Base-by-base conservation (phyloP, 1,139 yeast species). In the Barnettozyma hawaiiensis region DNA sequence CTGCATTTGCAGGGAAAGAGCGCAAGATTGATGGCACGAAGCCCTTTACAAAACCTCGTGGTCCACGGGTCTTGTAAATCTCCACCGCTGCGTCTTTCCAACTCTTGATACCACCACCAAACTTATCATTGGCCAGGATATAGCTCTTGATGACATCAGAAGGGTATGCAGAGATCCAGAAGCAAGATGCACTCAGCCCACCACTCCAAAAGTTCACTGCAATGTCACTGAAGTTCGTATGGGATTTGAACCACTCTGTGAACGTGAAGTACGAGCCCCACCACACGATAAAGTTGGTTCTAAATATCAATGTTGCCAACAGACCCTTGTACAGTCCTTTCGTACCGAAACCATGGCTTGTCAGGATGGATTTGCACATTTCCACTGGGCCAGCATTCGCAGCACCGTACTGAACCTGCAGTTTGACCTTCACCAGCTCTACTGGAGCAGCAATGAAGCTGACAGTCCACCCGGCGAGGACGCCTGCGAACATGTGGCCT, bases 381-480 rank as follows among this genome's bases (percentile, higher is more conserved):
- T 85, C 87, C 31, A 87, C 64, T 0, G 97, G 96, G 0, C 96
- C 96, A 3, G 43, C 44, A n/a, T 85, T 65, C 38, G 75, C 72
- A 15, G 89, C 82, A 60, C 86, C 95, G 60, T 89, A 89, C 60
- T 89, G 96, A 7, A 89, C 89, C 61, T 89, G 96, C 41, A 89
- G 69, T 50, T 95, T 71, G 3, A 95, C 96, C 63, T 87, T 89
- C 54, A 87, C 80, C 55, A 85, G 85, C 62, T 89, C 97, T 7
- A 89, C 83, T 1, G 96, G 96, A 0, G 96, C 95, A 2, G 97
- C 97, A 15, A 89, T 92, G 65, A 89, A 83, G 35, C 94, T 81
- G 9, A 89, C 96, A 0, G 96, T 89, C 81, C 81, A 78, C 2
- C 97, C 96, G 14, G 94, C 79, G 46, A 73, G 54, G 3, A 73